These are phyloP conservation scores for Verbena officinalis DNA, from an alignment of 257 asterid species.

Conservation along the genomic window DNA sequence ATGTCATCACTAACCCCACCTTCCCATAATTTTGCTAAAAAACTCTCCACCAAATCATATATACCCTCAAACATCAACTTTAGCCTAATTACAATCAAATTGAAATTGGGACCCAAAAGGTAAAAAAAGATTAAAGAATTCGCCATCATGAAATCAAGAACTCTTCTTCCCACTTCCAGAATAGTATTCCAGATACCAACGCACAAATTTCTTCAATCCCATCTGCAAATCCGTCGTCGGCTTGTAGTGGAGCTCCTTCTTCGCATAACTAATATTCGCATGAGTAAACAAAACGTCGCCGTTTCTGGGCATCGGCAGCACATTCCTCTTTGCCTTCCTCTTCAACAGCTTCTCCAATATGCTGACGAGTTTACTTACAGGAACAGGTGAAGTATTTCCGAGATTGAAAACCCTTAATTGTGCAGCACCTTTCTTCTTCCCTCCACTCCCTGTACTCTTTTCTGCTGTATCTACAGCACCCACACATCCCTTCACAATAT, in stretches of 20 bases:
- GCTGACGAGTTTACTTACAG: conserved; percentile 39
- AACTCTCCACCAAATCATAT: not conserved
- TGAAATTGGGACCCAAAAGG: not conserved
- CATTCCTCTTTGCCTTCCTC: conserved; percentile 36
- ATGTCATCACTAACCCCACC: not conserved
- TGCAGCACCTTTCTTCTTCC: conserved; percentile 41
- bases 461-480: conserved; percentile 43
- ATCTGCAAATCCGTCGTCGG: conserved; percentile 40
- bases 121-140: not conserved
- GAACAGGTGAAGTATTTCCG: conserved; percentile 49
- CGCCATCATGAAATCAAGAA: conserved; percentile 9
- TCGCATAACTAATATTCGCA: conserved; percentile 46
- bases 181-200: conserved; percentile 41
- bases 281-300: conserved; percentile 46
- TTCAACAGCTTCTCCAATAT: conserved; percentile 38
- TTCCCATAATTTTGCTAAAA: not conserved
- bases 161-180: conserved; percentile 27
- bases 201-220: conserved; percentile 38
- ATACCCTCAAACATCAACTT: not conserved
- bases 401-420: conserved; percentile 48
- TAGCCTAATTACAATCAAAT: not conserved
- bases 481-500: conserved; percentile 32
- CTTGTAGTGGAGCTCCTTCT: conserved; percentile 37
- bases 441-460: conserved; percentile 52
- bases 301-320: conserved; percentile 39